Base-by-base conservation (phyloP, 148 eudicot genomes). In the Amaranthus cruentus region DNA sequence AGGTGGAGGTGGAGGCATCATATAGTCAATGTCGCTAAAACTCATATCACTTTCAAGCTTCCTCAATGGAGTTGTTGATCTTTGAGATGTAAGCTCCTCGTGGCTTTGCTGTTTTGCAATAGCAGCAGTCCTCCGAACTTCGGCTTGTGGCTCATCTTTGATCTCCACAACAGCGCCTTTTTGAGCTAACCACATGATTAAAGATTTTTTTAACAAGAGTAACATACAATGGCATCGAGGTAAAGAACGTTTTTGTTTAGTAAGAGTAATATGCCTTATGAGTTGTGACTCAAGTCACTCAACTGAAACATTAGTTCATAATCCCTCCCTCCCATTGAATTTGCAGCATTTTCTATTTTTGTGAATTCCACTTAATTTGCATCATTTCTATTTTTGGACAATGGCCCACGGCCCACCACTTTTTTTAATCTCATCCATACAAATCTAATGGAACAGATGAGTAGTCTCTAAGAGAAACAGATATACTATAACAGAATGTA, bases 1-100 rank as follows among this genome's bases (percentile, higher is more conserved):
- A 0, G 87, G 89, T 4, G 91, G 90, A 4, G 90, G 91, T 2
- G 88, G 95, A 15, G 89, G 90, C 69, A 70, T 69, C 85, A 88
- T 81, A 13, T 80, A 76, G 68, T 88, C 91, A 58, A 91, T 86
- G 77, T 88, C 96, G 71, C 84, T 83, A 72, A 92, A 81, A 73
- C 83, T 86, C 79, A 84, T 60, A 66, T 83, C 83, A 73, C 81
- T 80, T 49, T 87, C 81, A 57, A 75, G 86, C 81, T 79, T 85
- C 62, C 87, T 83, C 56, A 82, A 73, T 51, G 81, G 79, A 4
- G 84, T 75, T 62, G 76, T 70, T 59, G 82, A 79, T 66, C 81
- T 84, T 74, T 80, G 84, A 55, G 84, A 73, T 75, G 80, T 78
- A 46, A 74, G 78, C 69, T 85, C 89, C 56, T 76, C 79, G 28